Evolutionary conservation across 169 alveolate species (phyloP).

Genomic region (Plasmodium yoelii): DNA sequence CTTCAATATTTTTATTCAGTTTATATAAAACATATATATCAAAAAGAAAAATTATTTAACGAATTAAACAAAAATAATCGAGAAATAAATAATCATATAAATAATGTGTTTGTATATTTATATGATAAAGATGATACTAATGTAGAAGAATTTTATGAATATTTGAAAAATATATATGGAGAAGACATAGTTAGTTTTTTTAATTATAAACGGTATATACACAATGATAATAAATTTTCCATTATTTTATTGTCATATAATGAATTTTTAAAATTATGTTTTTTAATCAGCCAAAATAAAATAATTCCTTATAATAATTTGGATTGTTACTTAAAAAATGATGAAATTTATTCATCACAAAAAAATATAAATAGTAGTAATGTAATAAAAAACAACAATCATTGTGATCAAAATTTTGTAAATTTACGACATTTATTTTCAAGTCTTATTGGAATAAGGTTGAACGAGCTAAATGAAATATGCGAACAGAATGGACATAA

Average conservation of each 20-base stretch:
- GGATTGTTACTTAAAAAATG: too few species aligned
- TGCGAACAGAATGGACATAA: too few species aligned
- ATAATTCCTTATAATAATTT: too few species aligned
- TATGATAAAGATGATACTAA: constrained; percentile 35
- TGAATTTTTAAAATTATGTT: constrained; percentile 38
- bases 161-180: constrained; percentile 31
- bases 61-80: constrained; percentile 2
- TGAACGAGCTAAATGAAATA: too few species aligned
- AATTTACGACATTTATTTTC: too few species aligned
- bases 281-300: neutral
- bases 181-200: constrained; percentile 31
- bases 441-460: too few species aligned
- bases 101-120: constrained; percentile 10
- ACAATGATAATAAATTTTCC: constrained; percentile 28
- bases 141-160: constrained; percentile 42
- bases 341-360: too few species aligned
- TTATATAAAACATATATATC: neutral
- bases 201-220: constrained; percentile 48
- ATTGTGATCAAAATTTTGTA: too few species aligned
- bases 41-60: neutral
- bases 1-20: constrained; percentile 32
- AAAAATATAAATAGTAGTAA: too few species aligned
- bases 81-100: neutral
- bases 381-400: too few species aligned
- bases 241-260: constrained; percentile 51